phyloP scores from a whole-genome alignment of 371 early-diverging fungal genomes.

The Mortierella sp. region DNA sequence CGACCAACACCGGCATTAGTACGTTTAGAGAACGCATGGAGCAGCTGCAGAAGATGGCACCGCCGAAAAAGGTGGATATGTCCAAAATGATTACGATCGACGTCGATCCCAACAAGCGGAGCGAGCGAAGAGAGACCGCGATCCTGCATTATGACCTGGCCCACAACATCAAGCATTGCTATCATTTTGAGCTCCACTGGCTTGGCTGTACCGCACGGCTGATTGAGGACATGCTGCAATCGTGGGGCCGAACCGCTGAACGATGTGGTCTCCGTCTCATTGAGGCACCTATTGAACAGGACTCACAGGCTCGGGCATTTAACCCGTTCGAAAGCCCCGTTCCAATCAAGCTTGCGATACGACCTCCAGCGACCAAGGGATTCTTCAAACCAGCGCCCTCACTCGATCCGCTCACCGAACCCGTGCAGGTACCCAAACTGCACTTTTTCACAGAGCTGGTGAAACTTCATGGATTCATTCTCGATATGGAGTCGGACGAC shows the following conservation, averaged over 20 bases:
- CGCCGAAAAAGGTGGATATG: conserved; percentile 58
- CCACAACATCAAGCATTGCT: conserved; percentile 89
- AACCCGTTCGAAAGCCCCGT: conserved; percentile 93
- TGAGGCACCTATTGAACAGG: conserved; percentile 92
- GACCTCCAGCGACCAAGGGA: conserved; percentile 70
- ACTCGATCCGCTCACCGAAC: conserved; percentile 29
- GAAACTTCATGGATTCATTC: conserved; percentile 84
- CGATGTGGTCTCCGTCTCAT: conserved; percentile 91
- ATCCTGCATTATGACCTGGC: conserved; percentile 91
- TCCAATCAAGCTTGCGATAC: conserved; percentile 70
- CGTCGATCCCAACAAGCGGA: conserved; percentile 79
- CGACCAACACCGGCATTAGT: conserved; percentile 9
- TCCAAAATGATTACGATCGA: conserved; percentile 78
- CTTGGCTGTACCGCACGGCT: conserved; percentile 92
- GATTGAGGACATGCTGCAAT: conserved; percentile 87
- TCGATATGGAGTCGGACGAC: conserved; percentile 93
- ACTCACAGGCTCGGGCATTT: conserved; percentile 70
- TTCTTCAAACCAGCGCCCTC: conserved; percentile 52
- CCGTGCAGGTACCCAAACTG: conserved; percentile 72
- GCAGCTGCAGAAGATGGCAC: conserved; percentile 36
- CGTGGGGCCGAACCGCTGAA: conserved; percentile 89
- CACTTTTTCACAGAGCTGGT: conserved; percentile 88
- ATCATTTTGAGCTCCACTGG: conserved; percentile 96
- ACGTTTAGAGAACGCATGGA: conserved; percentile 44
- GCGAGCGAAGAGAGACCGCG: conserved; percentile 85